Conservation (phyloP, 345 rosid genomes). For the Lepidium didymum region DNA sequence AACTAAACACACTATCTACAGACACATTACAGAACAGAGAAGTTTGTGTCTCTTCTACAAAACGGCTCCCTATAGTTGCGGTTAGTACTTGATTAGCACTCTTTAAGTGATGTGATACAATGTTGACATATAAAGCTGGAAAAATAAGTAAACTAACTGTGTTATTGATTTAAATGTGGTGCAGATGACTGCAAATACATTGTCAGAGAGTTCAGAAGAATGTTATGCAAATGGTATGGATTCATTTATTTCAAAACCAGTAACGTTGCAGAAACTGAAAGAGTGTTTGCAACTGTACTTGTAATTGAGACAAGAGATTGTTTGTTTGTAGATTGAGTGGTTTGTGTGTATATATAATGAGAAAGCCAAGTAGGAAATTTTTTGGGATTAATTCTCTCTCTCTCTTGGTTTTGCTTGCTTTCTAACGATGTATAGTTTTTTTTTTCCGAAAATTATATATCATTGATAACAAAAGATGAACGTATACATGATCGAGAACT, state of each 20-base stretch:
- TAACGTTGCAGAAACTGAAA: slow-evolving; percentile 54
- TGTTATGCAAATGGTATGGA: slow-evolving; percentile 83
- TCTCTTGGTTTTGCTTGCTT: slow-evolving; percentile 21
- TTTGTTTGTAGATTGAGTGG: slow-evolving; percentile 28
- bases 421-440: slow-evolving; percentile 30
- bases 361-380: not conserved
- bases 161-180: not conserved
- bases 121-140: not conserved
- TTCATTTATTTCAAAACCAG: slow-evolving; percentile 69
- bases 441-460: no score
- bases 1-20: slow-evolving; percentile 21
- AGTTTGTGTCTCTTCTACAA: not conserved
- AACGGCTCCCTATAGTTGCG: slow-evolving; percentile 58
- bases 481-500: no score
- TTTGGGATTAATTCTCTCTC: not conserved
- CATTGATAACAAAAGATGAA: no score
- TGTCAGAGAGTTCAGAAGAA: slow-evolving; percentile 69
- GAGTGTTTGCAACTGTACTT: slow-evolving; percentile 52
- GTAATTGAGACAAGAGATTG: slow-evolving; percentile 16
- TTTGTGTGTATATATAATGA: slow-evolving; percentile 25
- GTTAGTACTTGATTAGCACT: slow-evolving; percentile 24
- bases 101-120: no score
- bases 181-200: slow-evolving; percentile 79
- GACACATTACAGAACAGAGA: slow-evolving; percentile 9
- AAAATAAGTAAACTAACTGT: not conserved